phyloP scores from a whole-genome alignment of 1,284 basidiomycete genomes.

The Microbotryum saponariae region DNA sequence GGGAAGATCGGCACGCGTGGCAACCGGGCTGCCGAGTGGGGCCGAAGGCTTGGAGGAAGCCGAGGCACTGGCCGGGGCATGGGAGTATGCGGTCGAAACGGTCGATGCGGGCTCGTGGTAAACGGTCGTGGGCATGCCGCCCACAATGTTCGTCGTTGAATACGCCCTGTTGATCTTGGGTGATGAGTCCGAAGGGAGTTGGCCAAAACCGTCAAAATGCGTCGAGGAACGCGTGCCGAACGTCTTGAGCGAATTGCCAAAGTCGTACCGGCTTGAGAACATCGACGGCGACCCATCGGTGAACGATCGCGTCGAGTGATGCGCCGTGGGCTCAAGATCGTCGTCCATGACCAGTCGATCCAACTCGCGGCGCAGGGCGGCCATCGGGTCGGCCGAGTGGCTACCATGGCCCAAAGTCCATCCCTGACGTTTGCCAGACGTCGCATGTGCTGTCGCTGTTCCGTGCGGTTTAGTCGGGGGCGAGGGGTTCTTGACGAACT shows the following conservation, averaged over 20 bases:
- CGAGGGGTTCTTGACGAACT: conserved; percentile 39
- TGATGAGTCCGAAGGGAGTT: background rate
- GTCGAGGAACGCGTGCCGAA: conserved; percentile 1
- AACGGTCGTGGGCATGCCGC: conserved; percentile 22
- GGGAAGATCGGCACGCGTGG: conserved; percentile 6
- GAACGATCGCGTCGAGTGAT: background rate
- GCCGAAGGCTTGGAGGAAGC: background rate
- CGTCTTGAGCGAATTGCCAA: conserved; percentile 46
- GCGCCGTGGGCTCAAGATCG: conserved; percentile 37
- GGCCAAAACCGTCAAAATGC: no score
- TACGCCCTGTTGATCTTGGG: conserved; percentile 3
- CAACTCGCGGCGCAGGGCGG: conserved; percentile 47
- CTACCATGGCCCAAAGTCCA: conserved; percentile 44
- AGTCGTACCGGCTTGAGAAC: conserved; percentile 47
- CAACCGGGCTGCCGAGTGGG: background rate
- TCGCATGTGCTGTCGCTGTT: conserved; percentile 24
- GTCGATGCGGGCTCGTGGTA: conserved; percentile 8
- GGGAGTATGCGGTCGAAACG: conserved; percentile 3
- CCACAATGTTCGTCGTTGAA: conserved; percentile 5
- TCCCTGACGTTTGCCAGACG: conserved; percentile 33
- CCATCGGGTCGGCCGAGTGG: conserved; percentile 39
- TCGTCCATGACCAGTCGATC: conserved; percentile 46
- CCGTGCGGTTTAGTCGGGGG: conserved; percentile 33
- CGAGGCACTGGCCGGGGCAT: conserved; percentile 3
- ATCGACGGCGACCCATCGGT: conserved; percentile 32